Percentiles rank a stretch among this genome's conserved stretches.
Evolutionary conservation across 1,139 yeast genomes (phyloP).

Genomic region (Debaryomyces sp.): DNA sequence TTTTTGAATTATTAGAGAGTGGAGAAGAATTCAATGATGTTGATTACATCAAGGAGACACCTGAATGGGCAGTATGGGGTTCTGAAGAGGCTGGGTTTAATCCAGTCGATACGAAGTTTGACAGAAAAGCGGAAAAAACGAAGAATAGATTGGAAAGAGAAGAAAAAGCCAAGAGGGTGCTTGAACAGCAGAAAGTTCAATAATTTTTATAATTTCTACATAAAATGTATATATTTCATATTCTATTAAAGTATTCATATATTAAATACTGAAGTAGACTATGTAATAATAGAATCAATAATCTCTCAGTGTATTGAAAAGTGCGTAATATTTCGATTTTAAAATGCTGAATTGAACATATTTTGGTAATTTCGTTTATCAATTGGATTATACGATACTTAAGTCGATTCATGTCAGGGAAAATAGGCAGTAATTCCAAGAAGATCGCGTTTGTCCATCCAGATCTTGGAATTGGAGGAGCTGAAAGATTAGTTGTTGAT

Average conservation of each 20-base stretch:
- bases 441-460: conserved; percentile 89
- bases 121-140: conserved; percentile 66
- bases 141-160: conserved; percentile 50
- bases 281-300: background rate
- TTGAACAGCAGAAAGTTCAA: conserved; percentile 10
- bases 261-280: background rate
- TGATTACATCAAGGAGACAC: conserved; percentile 82
- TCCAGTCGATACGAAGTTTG: conserved; percentile 76
- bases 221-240: background rate
- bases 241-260: background rate
- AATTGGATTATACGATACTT: background rate
- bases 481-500: conserved; percentile 93
- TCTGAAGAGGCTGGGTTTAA: conserved; percentile 85
- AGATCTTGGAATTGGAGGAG: conserved; percentile 95
- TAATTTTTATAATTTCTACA: background rate
- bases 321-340: background rate
- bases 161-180: conserved; percentile 18
- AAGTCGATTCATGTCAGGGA: background rate
- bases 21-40: conserved; percentile 71
- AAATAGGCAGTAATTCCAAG: conserved; percentile 5
- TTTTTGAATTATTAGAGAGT: conserved; percentile 68
- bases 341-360: background rate
- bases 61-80: conserved; percentile 91
- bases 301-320: background rate
- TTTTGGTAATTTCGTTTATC: background rate